Conservation (phyloP, 2,329 filamentous ascomycete genomes). For the Atkinsonella texensis region DNA sequence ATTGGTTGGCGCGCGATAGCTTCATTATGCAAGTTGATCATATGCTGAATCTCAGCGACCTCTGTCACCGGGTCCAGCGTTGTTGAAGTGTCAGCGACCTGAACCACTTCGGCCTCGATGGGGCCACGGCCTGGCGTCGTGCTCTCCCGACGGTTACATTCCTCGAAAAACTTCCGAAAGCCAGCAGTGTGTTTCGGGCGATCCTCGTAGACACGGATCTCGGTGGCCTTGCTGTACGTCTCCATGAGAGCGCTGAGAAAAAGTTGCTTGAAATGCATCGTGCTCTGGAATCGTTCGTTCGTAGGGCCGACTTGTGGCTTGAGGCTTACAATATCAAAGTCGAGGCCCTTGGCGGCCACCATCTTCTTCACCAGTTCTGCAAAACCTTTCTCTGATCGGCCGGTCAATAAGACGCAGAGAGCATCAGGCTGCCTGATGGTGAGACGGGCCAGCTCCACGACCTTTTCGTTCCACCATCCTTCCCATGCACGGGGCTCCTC, state of each 20-base stretch:
- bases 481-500: slow-evolving; percentile 80
- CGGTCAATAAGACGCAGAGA: slow-evolving; percentile 76
- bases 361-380: slow-evolving; percentile 72
- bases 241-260: slow-evolving; percentile 72
- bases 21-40: slow-evolving; percentile 79
- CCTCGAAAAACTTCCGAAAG: slow-evolving; percentile 74
- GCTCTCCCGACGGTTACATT: slow-evolving; percentile 54
- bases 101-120: slow-evolving; percentile 69
- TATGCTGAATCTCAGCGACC: slow-evolving; percentile 71
- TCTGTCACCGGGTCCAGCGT: slow-evolving; percentile 68
- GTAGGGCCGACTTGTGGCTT: slow-evolving; percentile 77
- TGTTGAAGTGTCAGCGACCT: slow-evolving; percentile 66
- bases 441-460: slow-evolving; percentile 67
- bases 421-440: slow-evolving; percentile 77
- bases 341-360: slow-evolving; percentile 59
- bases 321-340: slow-evolving; percentile 79
- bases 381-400: slow-evolving; percentile 68
- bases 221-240: slow-evolving; percentile 73
- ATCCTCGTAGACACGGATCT: slow-evolving; percentile 67
- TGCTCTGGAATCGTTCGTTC: slow-evolving; percentile 66
- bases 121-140: slow-evolving; percentile 43
- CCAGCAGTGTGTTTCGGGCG: slow-evolving; percentile 57
- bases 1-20: slow-evolving; percentile 24
- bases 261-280: slow-evolving; percentile 85
- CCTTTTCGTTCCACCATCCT: slow-evolving; percentile 93